These are phyloP conservation scores for Schwanniomyces occidentalis DNA, from an alignment of 805 yeast species.

Conservation along the genomic window DNA sequence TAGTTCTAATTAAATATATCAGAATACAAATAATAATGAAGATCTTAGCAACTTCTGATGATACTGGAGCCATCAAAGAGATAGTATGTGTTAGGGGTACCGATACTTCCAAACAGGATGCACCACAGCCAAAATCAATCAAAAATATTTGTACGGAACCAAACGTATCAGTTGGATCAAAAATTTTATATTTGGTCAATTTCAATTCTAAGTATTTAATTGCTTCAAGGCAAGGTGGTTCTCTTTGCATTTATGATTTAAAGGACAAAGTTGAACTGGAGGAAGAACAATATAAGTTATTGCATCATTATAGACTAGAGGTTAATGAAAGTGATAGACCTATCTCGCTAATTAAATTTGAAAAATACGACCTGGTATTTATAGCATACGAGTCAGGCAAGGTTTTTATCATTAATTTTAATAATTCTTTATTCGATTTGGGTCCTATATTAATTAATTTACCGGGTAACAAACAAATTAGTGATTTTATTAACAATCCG, in stretches of 20 bases:
- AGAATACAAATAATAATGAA: slow-evolving; percentile 58
- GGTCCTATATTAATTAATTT: slow-evolving; percentile 35
- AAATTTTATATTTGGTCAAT: slow-evolving; percentile 33
- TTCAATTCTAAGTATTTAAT: slow-evolving; percentile 37
- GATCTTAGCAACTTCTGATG: slow-evolving; percentile 63
- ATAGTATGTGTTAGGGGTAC: slow-evolving; percentile 65
- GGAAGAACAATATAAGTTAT: slow-evolving; percentile 37
- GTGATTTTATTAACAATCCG: slow-evolving; percentile 51
- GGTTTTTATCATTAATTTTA: slow-evolving; percentile 39
- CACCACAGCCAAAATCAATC: slow-evolving; percentile 61
- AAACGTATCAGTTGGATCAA: slow-evolving; percentile 27
- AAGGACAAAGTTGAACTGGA: slow-evolving; percentile 31
- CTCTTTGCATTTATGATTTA: slow-evolving; percentile 39
- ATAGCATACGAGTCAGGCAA: slow-evolving; percentile 49
- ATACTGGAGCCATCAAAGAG: slow-evolving; percentile 66
- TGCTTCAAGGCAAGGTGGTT: slow-evolving; percentile 46
- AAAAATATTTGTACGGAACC: slow-evolving; percentile 39
- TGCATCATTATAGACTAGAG: slow-evolving; percentile 31
- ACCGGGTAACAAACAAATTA: slow-evolving; percentile 45
- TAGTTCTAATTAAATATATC: neutral
- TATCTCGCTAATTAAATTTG: slow-evolving; percentile 29
- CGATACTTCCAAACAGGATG: slow-evolving; percentile 73
- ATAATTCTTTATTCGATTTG: slow-evolving; percentile 23
- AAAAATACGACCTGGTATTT: slow-evolving; percentile 30
- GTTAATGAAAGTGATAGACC: slow-evolving; percentile 27